Base-by-base conservation (phyloP, 345 rosid species). In the Durio zibethinus region DNA sequence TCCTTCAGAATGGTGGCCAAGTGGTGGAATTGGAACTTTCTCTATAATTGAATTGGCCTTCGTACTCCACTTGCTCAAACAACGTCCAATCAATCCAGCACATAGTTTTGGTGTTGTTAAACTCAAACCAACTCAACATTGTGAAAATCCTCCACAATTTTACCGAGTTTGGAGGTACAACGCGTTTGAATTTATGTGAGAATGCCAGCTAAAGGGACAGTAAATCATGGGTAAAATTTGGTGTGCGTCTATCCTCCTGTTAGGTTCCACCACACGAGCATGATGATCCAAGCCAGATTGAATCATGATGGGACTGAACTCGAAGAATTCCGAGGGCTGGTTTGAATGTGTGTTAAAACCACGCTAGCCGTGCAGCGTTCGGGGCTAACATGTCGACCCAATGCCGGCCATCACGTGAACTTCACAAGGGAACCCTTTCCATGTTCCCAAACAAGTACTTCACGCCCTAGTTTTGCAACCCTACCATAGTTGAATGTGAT, bases 351-450 rank as follows among this genome's bases (percentile, higher is more conserved):
- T n/a, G 31, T n/a, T 38, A 5, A 64, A 50, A 65, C 60, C 27
- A 12, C 29, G 43, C 29, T 1, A 7, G 71, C 60, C 76, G n/a
- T 42, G 77, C 77, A 31, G 73, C 56, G 50, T n/a, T 53, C 23
- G 33, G 60, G 38, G 29, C 60, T 57, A 69, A 31, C 75, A 57
- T 57, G 75, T 33, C 20, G 60, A 54, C 72, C 80, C 83, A 82
- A 80, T 59, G 33, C 61, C 56, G 70, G 77, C n/a, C 68, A 27
- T 78, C 89, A 83, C 86, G 82, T 86, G 86, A 82, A 81, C 82
- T 80, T 80, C 89, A 83, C 84, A 50, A 50, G 76, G 84, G 21
- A 43, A 68, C 66, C 16, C 57, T 21, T 18, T 50, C 68, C 27
- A 25, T 71, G 76, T 78, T 79, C 74, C 74, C 8, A 12, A 62